These are phyloP conservation scores for Monosporascus sp. DNA, from an alignment of 2,329 filamentous ascomycete genomes.

Conservation along the genomic window DNA sequence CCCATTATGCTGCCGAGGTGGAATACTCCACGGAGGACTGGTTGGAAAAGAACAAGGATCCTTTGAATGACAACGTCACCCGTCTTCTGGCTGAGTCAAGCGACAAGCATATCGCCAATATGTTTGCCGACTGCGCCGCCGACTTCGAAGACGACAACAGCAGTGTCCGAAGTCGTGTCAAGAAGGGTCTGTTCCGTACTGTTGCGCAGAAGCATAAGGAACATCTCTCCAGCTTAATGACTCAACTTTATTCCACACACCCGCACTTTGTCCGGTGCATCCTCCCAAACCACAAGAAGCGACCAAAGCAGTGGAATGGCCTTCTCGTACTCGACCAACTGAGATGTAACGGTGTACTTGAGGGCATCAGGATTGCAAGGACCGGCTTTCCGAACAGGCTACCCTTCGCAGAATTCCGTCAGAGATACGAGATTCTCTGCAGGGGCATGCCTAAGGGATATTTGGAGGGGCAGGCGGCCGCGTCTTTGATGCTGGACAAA, in stretches of 20 bases:
- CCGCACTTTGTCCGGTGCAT: conserved; percentile 98
- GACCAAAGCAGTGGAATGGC: conserved; percentile 85
- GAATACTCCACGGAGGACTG: conserved; percentile 94
- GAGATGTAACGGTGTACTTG: conserved; percentile 98
- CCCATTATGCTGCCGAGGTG: conserved; percentile 95
- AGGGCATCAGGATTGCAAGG: conserved; percentile 93
- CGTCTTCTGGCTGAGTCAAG: conserved; percentile 76
- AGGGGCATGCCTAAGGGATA: conserved; percentile 83
- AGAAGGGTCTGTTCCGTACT: conserved; percentile 94
- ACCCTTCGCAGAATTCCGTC: conserved; percentile 87
- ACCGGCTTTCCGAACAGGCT: conserved; percentile 96
- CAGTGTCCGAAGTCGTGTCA: conserved; percentile 72
- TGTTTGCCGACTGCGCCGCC: conserved; percentile 85
- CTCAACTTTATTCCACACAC: conserved; percentile 88
- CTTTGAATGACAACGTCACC: conserved; percentile 94
- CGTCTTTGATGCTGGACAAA: conserved; percentile 82
- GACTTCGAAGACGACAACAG: conserved; percentile 71
- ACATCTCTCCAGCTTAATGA: conserved; percentile 94
- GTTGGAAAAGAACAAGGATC: conserved; percentile 99
- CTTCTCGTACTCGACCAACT: conserved; percentile 93
- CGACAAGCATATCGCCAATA: conserved; percentile 73
- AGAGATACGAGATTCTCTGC: conserved; percentile 93
- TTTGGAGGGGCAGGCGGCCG: conserved; percentile 81
- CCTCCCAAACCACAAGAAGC: conserved; percentile 95
- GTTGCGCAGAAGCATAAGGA: conserved; percentile 97